Conservation (phyloP, 805 yeast species). For the Kuraishia floccosa region DNA sequence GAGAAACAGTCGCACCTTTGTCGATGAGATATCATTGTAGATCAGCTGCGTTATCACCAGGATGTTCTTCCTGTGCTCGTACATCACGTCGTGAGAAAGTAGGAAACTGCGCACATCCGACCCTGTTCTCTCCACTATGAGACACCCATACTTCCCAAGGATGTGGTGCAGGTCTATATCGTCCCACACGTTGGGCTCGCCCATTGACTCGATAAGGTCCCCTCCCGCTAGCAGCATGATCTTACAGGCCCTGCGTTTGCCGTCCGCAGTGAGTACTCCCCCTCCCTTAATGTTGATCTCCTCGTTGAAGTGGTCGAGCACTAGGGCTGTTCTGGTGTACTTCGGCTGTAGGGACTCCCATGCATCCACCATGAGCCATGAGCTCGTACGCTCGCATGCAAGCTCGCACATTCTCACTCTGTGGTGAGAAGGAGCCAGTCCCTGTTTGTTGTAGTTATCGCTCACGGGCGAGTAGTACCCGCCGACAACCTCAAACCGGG, state of each 20-base stretch:
- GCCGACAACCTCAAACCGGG: slow-evolving; percentile 90
- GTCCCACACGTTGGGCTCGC: slow-evolving; percentile 99
- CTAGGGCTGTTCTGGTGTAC: slow-evolving; percentile 91
- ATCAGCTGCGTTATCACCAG: slow-evolving; percentile 92
- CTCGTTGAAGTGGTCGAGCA: slow-evolving; percentile 91
- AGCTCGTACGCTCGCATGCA: slow-evolving; percentile 92
- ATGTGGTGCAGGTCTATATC: slow-evolving; percentile 92
- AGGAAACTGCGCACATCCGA: slow-evolving; percentile 89
- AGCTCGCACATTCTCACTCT: slow-evolving; percentile 97
- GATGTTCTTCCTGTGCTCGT: slow-evolving; percentile 88
- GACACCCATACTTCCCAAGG: slow-evolving; percentile 90
- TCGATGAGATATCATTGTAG: slow-evolving; percentile 91
- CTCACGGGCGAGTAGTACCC: slow-evolving; percentile 94
- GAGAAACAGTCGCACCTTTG: slow-evolving; percentile 85
- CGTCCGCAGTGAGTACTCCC: slow-evolving; percentile 56
- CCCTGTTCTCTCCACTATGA: slow-evolving; percentile 95
- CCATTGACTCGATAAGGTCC: slow-evolving; percentile 95
- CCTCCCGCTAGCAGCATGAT: slow-evolving; percentile 97
- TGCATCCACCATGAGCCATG: slow-evolving; percentile 99
- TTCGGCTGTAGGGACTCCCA: slow-evolving; percentile 93
- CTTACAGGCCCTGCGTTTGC: slow-evolving; percentile 70
- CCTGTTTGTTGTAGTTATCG: slow-evolving; percentile 88
- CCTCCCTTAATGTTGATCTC: slow-evolving; percentile 87
- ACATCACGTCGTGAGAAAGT: slow-evolving; percentile 92
- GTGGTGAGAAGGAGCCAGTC: slow-evolving; percentile 80